Base-by-base conservation (phyloP, 768 basidiomycete genomes). In the Auriscalpium orientale region DNA sequence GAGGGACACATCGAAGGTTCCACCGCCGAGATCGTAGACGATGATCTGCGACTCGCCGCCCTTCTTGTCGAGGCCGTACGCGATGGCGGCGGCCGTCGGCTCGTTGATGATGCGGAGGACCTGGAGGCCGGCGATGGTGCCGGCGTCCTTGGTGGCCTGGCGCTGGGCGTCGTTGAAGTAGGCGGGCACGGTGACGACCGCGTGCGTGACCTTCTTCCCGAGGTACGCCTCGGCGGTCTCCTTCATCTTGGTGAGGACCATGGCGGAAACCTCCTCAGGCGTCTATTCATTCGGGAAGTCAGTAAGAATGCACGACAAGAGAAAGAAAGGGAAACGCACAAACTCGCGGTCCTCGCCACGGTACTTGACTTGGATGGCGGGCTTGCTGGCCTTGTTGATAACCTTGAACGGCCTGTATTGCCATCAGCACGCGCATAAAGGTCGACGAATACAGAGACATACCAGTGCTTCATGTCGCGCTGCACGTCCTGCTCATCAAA, bases 131-230 rank as follows among this genome's bases (percentile, higher is more conserved):
- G 95, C 89, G 66, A 98, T 97, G 43, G 87, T 86, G 66, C 94
- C 93, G 57, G 95, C 92, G 67, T 98, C 95, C 77, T 98, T 98
- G 74, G 95, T 98, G 15, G 95, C 95, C 72, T 98, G 95, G 70
- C 95, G 91, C 74, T 98, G 95, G 66, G 95, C 94, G 76, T 98
- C 95, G 71, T 98, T 98, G 85, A 95, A 97, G 81, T 95, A 97
- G 55, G 95, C 95, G 48, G 95, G 95, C 70, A 98, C 95, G 49
- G 95, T 98, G 69, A 98, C 91, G 50, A 98, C 95, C 57, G 95
- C 95, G 71, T 98, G 91, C 58, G 93, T 93, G 69, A 98, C 94
- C 72, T 91, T 89, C 67, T 92, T 82, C 65, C 94, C 94, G 57
- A 98, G 89, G 75, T 95, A 98, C 16, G 94, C 89, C 79, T 98